A percentile compares a stretch with the other conserved stretches of the same genome.
Conservation (phyloP, 2,329 filamentous ascomycete genomes). For the Arthrobotrys sphaeroides region DNA sequence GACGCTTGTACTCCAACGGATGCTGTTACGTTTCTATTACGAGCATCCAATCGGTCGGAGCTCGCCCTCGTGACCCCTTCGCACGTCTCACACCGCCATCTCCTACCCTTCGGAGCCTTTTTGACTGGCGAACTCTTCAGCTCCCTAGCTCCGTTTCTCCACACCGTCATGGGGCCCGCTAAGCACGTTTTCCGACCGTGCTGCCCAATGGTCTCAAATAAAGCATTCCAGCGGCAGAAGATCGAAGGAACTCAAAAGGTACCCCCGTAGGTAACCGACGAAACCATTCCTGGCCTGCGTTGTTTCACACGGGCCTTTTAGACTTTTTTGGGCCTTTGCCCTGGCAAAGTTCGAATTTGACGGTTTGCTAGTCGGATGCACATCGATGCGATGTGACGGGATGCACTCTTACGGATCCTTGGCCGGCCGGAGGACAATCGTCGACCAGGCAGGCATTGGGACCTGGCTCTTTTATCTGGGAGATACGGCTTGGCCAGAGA, state of each 20-base stretch:
- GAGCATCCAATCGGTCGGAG: slow-evolving; percentile 34
- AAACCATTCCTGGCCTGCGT: slow-evolving; percentile 20
- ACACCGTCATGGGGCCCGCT: slow-evolving; percentile 46
- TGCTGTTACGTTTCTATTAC: slow-evolving; percentile 54
- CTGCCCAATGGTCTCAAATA: slow-evolving; percentile 31
- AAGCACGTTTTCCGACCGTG: slow-evolving; percentile 40
- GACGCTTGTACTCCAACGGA: slow-evolving; percentile 39
- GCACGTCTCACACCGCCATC: slow-evolving; percentile 36
- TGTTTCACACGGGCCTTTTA: slow-evolving; percentile 29
- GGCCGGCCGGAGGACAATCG: not conserved
- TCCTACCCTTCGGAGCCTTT: slow-evolving; percentile 54
- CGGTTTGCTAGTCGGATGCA: not conserved
- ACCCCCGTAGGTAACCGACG: slow-evolving; percentile 50
- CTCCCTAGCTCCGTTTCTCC: slow-evolving; percentile 38
- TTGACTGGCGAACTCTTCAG: slow-evolving; percentile 44
- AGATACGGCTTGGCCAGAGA: no score
- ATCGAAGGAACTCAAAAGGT: not conserved
- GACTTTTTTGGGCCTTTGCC: slow-evolving; percentile 19
- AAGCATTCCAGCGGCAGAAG: slow-evolving; percentile 1
- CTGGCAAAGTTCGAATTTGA: not conserved
- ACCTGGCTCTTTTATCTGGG: not conserved
- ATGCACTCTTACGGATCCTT: slow-evolving; percentile 3
- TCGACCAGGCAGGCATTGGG: not conserved
- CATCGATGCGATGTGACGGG: slow-evolving; percentile 18
- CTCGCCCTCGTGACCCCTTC: slow-evolving; percentile 45